phyloP scores from a whole-genome alignment of 345 rosid species.

The Eucalyptus paniculata region DNA sequence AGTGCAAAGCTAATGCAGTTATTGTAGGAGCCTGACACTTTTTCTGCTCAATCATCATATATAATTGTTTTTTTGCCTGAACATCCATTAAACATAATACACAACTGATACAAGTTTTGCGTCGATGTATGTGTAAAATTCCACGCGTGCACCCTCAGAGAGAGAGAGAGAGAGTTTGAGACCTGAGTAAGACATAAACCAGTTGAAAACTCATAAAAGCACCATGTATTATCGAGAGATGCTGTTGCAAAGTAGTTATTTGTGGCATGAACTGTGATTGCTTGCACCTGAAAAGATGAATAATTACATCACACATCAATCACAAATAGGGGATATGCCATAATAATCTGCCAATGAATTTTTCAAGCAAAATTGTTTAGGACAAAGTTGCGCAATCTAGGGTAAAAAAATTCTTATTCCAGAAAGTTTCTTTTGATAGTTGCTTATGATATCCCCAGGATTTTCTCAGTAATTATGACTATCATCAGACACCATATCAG shows the following conservation, averaged over 20 bases:
- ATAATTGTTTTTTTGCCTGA: background rate
- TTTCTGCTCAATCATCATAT: background rate
- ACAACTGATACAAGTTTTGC: background rate
- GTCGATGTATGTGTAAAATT: background rate
- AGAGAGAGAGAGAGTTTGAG: background rate
- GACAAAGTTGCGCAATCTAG: background rate
- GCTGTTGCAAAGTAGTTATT: slow-evolving; percentile 93
- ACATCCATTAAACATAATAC: background rate
- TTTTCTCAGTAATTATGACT: background rate
- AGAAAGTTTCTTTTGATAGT: background rate
- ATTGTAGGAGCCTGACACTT: background rate
- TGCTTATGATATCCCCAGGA: background rate
- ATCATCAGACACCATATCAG: background rate
- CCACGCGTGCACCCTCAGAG: background rate
- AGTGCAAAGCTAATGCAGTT: background rate
- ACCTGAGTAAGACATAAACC: slow-evolving; percentile 93
- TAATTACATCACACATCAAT: background rate
- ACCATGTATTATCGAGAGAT: slow-evolving; percentile 89
- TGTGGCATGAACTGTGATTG: slow-evolving; percentile 93
- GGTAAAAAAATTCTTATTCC: background rate
- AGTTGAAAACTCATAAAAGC: slow-evolving; percentile 85
- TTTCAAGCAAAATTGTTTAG: background rate
- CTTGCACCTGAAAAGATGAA: slow-evolving; percentile 63
- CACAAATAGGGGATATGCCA: background rate
- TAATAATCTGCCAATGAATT: background rate